Evolutionary conservation across 495 filamentous ascomycete genomes (phyloP), one percentile per base, ranked within the genome.

Genomic region (Penicillium egyptiacum): DNA sequence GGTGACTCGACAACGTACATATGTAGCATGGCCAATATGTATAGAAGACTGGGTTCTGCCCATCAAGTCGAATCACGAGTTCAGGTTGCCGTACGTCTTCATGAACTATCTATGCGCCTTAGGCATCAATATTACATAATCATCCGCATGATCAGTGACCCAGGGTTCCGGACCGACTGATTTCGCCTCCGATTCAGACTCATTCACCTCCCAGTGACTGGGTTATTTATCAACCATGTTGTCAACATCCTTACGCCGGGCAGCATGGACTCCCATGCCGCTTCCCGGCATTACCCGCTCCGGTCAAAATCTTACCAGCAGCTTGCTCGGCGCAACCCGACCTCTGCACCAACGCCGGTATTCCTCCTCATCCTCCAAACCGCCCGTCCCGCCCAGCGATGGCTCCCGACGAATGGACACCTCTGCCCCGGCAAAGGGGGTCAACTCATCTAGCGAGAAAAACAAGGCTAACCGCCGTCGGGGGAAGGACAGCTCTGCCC

Each of bases 281-380:
- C 71, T 78, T 46, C 64, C 77, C 46, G 70, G 68, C 44, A 67
- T 74, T 43, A 58, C 75, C 57, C 64, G 63, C 40, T 47, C 70
- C 28, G 52, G 62, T 53, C 66, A 71, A 44, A 61, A 68, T 41
- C 57, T 74, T 54, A 64, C 74, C 30, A 63, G 65, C 59, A 64
- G 61, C 53, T 61, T 69, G 41, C 58, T 68, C 54, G 57, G 63
- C 60, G 63, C 70, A 47, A 70, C 73, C 52, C 64, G 68, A 47
- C 63, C 67, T 62, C 58, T 72, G 49, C 80, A 81, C 64, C 79
- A 83, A 61, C 77, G 79, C 59, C 78, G 79, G 57, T 77, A 81
- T 63, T 83, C 80, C 37, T 78, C 75, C 49, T 81, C 79, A 31
- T 81, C 79, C 33, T 81, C 79, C 14, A 83, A 80, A 60, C 77